These are phyloP conservation scores for Saccharomyces hybrid DNA, from an alignment of 1,139 yeast species.

Conservation along the genomic window DNA sequence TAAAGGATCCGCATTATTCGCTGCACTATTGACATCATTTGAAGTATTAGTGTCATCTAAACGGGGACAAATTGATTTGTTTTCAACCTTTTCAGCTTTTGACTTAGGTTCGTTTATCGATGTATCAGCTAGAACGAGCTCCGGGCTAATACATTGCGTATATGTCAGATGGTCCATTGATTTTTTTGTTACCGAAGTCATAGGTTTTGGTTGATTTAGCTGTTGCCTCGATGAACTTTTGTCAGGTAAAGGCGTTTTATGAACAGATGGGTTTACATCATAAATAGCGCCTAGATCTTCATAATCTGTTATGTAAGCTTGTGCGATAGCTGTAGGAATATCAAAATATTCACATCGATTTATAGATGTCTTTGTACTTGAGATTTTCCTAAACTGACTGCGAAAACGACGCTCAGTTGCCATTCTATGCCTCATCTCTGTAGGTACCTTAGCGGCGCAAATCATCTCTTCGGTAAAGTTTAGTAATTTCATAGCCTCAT, in stretches of 20 bases:
- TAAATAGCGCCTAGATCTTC: not conserved
- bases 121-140: too few species aligned
- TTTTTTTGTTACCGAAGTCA: too few species aligned
- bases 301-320: not conserved
- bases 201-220: too few species aligned
- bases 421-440: constrained; percentile 4
- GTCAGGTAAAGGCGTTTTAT: not conserved
- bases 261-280: not conserved
- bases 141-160: too few species aligned
- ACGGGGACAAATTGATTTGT: too few species aligned
- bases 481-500: constrained; percentile 11
- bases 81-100: too few species aligned
- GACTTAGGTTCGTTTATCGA: too few species aligned
- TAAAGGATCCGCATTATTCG: not conserved
- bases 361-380: not conserved
- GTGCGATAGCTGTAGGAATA: not conserved
- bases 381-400: not conserved
- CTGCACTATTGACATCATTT: not conserved
- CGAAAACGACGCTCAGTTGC: constrained; percentile 4
- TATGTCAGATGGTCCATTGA: too few species aligned
- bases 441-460: not conserved
- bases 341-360: not conserved
- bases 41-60: too few species aligned
- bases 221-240: too few species aligned
- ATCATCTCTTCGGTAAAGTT: constrained; percentile 10